Percentiles rank a stretch among this genome's conserved stretches.
Evolutionary conservation across 2,329 filamentous ascomycete species (phyloP).

Genomic region (Curvularia verruculosa): DNA sequence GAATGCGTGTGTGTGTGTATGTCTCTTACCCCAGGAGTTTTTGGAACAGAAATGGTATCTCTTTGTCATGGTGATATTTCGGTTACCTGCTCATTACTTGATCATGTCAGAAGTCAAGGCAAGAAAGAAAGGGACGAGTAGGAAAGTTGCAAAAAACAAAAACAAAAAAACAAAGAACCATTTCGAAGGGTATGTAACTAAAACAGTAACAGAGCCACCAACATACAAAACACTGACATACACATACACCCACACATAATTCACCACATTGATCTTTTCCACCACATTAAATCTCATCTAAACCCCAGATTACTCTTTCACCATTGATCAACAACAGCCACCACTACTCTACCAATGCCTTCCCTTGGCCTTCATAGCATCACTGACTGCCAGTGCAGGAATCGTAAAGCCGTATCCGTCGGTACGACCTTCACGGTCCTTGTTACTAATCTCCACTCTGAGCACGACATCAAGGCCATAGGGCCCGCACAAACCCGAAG

Average conservation of each 20-base stretch:
- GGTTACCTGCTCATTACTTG: too few species aligned
- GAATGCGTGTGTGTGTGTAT: too few species aligned
- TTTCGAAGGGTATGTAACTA: not conserved
- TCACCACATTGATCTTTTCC: too few species aligned
- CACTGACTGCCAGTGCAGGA: conserved; percentile 49
- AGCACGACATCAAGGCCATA: conserved; percentile 56
- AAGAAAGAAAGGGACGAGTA: too few species aligned
- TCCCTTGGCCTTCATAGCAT: conserved; percentile 22
- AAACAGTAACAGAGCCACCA: not conserved
- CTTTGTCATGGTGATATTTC: too few species aligned
- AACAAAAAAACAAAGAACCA: not conserved
- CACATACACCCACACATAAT: too few species aligned
- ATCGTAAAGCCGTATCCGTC: conserved; percentile 59
- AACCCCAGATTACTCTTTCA: too few species aligned
- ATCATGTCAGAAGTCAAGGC: too few species aligned
- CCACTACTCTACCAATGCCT: conserved; percentile 27
- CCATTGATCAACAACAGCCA: too few species aligned
- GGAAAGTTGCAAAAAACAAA: not conserved
- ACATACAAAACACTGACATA: not conserved
- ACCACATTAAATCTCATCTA: not conserved
- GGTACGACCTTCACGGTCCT: conserved; percentile 53
- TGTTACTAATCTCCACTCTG: conserved; percentile 56
- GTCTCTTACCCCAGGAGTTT: too few species aligned
- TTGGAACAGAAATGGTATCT: too few species aligned
- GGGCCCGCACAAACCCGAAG: conserved; percentile 52